Percentiles rank a stretch among this genome's conserved stretches.
Evolutionary conservation across 2,329 filamentous ascomycete species (phyloP).

Genomic region (Penicillium decumbens): DNA sequence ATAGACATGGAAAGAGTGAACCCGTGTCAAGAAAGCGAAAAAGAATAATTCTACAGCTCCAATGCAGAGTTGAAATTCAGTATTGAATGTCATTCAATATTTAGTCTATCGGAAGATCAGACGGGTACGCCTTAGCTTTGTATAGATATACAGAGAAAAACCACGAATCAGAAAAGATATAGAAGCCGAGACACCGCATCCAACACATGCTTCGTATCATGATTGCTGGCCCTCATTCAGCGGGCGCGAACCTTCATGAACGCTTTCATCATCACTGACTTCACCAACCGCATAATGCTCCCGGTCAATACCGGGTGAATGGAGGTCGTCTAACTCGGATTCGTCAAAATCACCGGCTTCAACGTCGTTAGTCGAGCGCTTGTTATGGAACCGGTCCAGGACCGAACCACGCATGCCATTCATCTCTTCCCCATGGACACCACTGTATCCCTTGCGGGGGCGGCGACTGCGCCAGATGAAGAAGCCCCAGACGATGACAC

Average conservation of each 20-base stretch:
- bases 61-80: neutral
- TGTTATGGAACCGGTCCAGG: constrained; percentile 47
- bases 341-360: constrained; percentile 62
- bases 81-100: neutral
- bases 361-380: constrained; percentile 46
- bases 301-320: constrained; percentile 32
- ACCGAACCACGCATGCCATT: constrained; percentile 35
- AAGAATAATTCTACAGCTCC: neutral
- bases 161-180: neutral
- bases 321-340: constrained; percentile 55
- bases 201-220: constrained; percentile 8
- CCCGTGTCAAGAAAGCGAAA: too few relatives aligned
- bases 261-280: constrained; percentile 38
- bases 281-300: constrained; percentile 49
- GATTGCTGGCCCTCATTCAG: constrained; percentile 1
- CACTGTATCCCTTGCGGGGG: constrained; percentile 42
- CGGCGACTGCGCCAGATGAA: constrained; percentile 57
- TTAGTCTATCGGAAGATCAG: constrained; percentile 1
- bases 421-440: constrained; percentile 44
- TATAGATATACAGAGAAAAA: constrained; percentile 2
- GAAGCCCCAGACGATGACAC: constrained; percentile 69
- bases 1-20: neutral
- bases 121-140: neutral
- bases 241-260: constrained; percentile 1
- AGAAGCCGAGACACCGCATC: constrained; percentile 2